Percentiles rank a stretch among this genome's conserved stretches.
These are phyloP conservation scores for Chlamydomonas reinhardtii DNA, from an alignment of 163 green algal species.

Conservation along the genomic window DNA sequence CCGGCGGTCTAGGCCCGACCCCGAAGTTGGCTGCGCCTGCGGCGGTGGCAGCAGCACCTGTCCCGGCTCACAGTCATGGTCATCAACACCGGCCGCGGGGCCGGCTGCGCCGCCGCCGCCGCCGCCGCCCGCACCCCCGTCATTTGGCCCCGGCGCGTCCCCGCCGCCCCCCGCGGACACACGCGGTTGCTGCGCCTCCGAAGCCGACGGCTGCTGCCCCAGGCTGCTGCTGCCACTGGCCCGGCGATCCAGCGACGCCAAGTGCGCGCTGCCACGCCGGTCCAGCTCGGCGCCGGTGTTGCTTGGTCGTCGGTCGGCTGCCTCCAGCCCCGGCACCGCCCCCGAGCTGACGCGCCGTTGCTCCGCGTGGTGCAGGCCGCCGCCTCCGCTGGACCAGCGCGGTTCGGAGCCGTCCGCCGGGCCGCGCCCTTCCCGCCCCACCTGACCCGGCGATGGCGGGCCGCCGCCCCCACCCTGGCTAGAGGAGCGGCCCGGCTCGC, in stretches of 20 bases:
- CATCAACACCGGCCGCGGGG: no score
- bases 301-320: neutral
- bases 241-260: neutral
- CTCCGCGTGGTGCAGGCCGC: neutral
- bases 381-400: neutral
- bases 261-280: neutral
- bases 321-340: no score
- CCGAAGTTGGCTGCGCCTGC: no score
- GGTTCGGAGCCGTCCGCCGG: no score
- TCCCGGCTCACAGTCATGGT: no score
- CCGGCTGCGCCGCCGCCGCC: neutral
- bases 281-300: neutral
- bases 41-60: no score
- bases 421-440: neutral
- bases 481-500: neutral
- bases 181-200: neutral
- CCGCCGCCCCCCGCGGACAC: neutral
- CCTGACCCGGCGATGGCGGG: neutral
- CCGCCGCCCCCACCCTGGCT: constrained; percentile 1
- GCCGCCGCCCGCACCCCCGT: neutral
- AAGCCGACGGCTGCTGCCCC: no score
- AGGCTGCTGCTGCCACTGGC: neutral
- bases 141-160: neutral
- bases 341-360: neutral
- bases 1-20: neutral